phyloP scores from a whole-genome alignment of 306 rosid genomes.

The Pachyrhizus erosus region DNA sequence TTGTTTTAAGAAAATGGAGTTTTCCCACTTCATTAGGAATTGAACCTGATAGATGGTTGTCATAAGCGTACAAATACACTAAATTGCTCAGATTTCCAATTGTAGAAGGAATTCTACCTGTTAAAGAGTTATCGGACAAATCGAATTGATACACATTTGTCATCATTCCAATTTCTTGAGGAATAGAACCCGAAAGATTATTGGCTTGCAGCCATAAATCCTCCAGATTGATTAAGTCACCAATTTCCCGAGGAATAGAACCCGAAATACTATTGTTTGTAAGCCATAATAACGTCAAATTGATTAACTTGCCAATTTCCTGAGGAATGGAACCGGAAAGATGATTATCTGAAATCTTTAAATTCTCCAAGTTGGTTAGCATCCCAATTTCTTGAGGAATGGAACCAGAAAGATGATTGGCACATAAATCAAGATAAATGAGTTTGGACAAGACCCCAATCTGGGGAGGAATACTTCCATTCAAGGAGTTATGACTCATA shows the following conservation, averaged over 20 bases:
- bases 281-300: too few relatives aligned
- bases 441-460: too few relatives aligned
- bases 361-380: not conserved
- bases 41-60: not conserved
- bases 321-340: not conserved
- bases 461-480: too few relatives aligned
- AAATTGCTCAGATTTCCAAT: slow-evolving; percentile 29
- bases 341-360: not conserved
- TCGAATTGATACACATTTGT: not conserved
- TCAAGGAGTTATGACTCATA: not conserved
- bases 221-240: not conserved
- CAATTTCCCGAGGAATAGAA: too few relatives aligned
- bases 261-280: too few relatives aligned
- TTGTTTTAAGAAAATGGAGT: not conserved
- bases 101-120: slow-evolving; percentile 1
- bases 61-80: accelerated
- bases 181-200: not conserved
- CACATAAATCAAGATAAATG: too few relatives aligned
- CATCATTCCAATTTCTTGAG: slow-evolving; percentile 20
- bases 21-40: slow-evolving; percentile 24
- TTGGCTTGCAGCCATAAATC: accelerated
- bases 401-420: not conserved
- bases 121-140: not conserved
- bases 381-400: slow-evolving; percentile 24
- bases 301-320: too few relatives aligned